Evolutionary conservation across 768 basidiomycete species (phyloP).

Genomic region (Guyanaporus albipodus): DNA sequence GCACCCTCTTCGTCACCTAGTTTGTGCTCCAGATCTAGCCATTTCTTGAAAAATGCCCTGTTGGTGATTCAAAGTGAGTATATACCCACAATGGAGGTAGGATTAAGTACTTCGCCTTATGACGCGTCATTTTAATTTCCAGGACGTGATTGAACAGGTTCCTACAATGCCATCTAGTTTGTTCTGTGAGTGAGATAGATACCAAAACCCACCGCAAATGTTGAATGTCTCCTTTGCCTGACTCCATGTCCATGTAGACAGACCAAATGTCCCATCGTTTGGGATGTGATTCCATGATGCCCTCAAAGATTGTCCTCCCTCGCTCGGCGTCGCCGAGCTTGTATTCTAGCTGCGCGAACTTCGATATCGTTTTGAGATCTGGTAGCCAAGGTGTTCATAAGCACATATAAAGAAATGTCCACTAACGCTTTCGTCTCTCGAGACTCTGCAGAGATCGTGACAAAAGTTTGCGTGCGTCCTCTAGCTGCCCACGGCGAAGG

Average conservation of each 20-base stretch:
- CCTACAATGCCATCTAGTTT: conserved; percentile 36
- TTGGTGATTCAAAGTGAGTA: conserved; percentile 14
- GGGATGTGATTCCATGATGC: conserved; percentile 91
- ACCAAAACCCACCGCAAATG: conserved; percentile 55
- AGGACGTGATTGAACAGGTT: conserved; percentile 86
- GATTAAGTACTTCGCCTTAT: conserved; percentile 86
- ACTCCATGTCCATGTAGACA: conserved; percentile 96
- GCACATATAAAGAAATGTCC: not conserved
- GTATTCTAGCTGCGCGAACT: conserved; percentile 94
- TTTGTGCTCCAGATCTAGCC: conserved; percentile 82
- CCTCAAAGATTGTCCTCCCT: conserved; percentile 94
- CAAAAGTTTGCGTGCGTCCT: conserved; percentile 81
- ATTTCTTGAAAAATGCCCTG: conserved; percentile 96
- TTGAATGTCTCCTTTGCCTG: conserved; percentile 72
- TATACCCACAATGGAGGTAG: not conserved
- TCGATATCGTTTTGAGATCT: conserved; percentile 96
- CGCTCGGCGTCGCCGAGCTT: conserved; percentile 91
- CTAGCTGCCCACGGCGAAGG: conserved; percentile 64
- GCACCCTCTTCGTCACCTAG: conserved; percentile 86
- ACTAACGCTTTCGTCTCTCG: conserved; percentile 90
- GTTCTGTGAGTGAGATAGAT: not conserved
- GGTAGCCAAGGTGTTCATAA: conserved; percentile 1
- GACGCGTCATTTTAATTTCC: conserved; percentile 82
- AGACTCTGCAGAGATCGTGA: conserved; percentile 86
- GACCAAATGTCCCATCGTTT: conserved; percentile 96